A percentile compares a stretch with the other conserved stretches of the same genome.
Conservation (phyloP, 257 asterid genomes). For the Leonotis leonurus region DNA sequence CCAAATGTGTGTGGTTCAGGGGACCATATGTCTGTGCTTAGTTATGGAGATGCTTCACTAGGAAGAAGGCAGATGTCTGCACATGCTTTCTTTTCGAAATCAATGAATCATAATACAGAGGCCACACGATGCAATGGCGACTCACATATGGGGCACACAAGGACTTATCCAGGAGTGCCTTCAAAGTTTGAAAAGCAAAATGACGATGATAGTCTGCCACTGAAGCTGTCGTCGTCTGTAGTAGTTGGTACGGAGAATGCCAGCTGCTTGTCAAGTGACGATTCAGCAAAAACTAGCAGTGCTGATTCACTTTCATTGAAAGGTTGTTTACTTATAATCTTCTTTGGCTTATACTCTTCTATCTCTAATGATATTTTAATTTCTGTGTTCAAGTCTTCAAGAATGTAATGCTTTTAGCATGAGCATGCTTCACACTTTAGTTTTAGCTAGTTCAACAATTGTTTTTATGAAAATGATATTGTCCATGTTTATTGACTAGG, state of each 20-base stretch:
- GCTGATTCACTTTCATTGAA: slow-evolving; percentile 67
- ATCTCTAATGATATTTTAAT: too few species aligned
- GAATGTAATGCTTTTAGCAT: not conserved
- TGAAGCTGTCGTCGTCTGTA: slow-evolving; percentile 50
- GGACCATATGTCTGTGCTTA: slow-evolving; percentile 6
- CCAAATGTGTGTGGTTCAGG: slow-evolving; percentile 8
- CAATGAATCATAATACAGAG: slow-evolving; percentile 28
- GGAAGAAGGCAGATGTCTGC: slow-evolving; percentile 33
- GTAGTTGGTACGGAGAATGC: slow-evolving; percentile 38
- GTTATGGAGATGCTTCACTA: slow-evolving; percentile 17
- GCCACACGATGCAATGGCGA: slow-evolving; percentile 23
- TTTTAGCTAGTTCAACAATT: not conserved
- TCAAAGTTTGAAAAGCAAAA: slow-evolving; percentile 24
- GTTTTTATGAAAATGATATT: not conserved
- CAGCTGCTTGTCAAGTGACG: slow-evolving; percentile 58
- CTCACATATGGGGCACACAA: slow-evolving; percentile 24
- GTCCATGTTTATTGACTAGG: not conserved
- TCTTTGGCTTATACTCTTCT: too few species aligned
- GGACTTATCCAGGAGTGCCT: slow-evolving; percentile 21
- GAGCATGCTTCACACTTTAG: too few species aligned
- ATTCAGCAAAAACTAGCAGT: slow-evolving; percentile 45
- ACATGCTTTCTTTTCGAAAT: slow-evolving; percentile 27
- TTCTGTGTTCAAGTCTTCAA: too few species aligned
- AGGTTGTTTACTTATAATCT: slow-evolving; percentile 51
- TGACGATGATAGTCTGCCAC: slow-evolving; percentile 44